Percentiles rank a stretch among this genome's conserved stretches.
Conservation (phyloP, 495 filamentous ascomycete species). For the Penicillium odoratum region DNA sequence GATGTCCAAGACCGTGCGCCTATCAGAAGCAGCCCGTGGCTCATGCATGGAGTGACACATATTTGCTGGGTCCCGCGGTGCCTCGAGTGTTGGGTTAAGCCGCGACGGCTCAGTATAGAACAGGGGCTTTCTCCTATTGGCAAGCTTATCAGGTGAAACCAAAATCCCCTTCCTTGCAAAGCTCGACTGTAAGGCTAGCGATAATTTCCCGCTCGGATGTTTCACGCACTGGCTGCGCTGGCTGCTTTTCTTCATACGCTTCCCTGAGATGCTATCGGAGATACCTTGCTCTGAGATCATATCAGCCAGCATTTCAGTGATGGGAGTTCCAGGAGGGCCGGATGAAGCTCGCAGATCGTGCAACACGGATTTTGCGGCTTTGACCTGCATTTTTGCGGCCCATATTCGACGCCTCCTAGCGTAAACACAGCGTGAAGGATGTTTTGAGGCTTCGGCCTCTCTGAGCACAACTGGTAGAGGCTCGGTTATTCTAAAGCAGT, state of each 20-base stretch:
- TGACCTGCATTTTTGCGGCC: conserved; percentile 42
- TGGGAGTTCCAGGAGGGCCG: conserved; percentile 42
- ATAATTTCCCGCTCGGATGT: not conserved
- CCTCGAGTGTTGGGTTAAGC: not conserved
- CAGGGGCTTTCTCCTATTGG: not conserved
- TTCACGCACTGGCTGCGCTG: not conserved
- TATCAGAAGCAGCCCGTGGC: not conserved
- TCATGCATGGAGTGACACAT: not conserved
- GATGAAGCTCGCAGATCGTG: conserved; percentile 19
- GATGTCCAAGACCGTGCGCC: not conserved
- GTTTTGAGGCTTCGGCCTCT: not conserved
- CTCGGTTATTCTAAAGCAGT: not conserved
- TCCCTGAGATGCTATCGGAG: not conserved
- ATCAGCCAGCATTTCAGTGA: conserved; percentile 29
- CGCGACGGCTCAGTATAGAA: not conserved
- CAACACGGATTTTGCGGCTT: conserved; percentile 12
- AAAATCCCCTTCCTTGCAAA: not conserved
- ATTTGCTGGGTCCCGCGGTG: not conserved
- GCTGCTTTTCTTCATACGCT: not conserved
- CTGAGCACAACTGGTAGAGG: not conserved
- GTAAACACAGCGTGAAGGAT: not conserved
- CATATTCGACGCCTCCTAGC: conserved; percentile 34
- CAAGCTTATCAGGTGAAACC: not conserved
- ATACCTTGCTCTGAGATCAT: conserved; percentile 21
- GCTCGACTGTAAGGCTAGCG: not conserved